Evolutionary conservation across 805 yeast species (phyloP).

Genomic region (Metahyphopichia silvanorum): DNA sequence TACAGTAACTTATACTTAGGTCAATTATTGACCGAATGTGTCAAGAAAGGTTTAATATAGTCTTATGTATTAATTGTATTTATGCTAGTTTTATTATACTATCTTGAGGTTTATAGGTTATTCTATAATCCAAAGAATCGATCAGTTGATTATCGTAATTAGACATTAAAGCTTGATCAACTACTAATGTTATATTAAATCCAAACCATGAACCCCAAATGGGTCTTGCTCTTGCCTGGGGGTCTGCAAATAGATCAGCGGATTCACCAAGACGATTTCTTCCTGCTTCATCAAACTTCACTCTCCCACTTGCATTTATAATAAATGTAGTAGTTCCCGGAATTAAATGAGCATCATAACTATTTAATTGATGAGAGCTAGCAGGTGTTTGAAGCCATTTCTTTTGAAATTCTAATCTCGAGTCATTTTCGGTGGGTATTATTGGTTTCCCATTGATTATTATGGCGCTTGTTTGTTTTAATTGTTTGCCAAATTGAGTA

Average conservation of each 20-base stretch:
- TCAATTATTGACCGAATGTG: constrained; percentile 27
- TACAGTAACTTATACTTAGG: constrained; percentile 36
- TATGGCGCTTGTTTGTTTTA: constrained; percentile 50
- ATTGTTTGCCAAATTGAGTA: constrained; percentile 47
- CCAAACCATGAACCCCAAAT: constrained; percentile 74
- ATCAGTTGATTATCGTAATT: constrained; percentile 46
- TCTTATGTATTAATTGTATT: not conserved
- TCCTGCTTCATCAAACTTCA: constrained; percentile 76
- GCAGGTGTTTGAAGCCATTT: constrained; percentile 55
- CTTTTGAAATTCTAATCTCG: constrained; percentile 52
- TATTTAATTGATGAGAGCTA: constrained; percentile 61
- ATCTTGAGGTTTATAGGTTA: constrained; percentile 61
- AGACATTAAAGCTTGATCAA: constrained; percentile 47
- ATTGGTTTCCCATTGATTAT: constrained; percentile 59
- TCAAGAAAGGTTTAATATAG: constrained; percentile 14
- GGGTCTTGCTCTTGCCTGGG: constrained; percentile 32
- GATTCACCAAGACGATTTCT: constrained; percentile 62
- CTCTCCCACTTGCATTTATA: constrained; percentile 55
- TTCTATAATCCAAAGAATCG: constrained; percentile 60
- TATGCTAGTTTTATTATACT: constrained; percentile 23
- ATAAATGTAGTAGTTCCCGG: constrained; percentile 60
- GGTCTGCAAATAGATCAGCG: constrained; percentile 36
- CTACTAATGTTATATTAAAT: constrained; percentile 54
- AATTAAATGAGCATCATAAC: constrained; percentile 63
- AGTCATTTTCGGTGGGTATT: constrained; percentile 15